Base-by-base conservation (phyloP, 2,329 filamentous ascomycete species). In the Epichloe typhina region DNA sequence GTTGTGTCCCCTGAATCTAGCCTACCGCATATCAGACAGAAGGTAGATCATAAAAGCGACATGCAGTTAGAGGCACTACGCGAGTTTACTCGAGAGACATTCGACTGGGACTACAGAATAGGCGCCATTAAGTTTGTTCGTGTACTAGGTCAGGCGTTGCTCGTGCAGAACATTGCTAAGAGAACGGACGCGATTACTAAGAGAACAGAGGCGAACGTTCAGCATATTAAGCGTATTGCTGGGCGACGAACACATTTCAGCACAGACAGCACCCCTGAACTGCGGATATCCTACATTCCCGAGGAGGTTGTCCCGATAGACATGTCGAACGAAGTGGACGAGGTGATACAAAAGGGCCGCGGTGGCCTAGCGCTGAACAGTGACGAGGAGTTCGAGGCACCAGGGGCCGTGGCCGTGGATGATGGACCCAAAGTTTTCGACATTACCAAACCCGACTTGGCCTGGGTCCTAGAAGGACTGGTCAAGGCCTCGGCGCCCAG, bases 81-180 rank as follows among this genome's bases (percentile, higher is more conserved):
- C 37, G 74, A 76, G 13, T 96, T 95, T 62, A 78, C 83, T 0
- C 75, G 77, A 1, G 83, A 94, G 55, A 84, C 83, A 0, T 94
- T 98, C 57, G 88, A 90, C 53, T 98, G 93, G 93, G 80, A 77
- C 4, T 84, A 82, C 58, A 77, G 82, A 31, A 76, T 76, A 47
- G 91, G 90, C 0, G 89, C 90, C 15, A 79, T 85, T 60, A 95
- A 95, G 61, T 86, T 95, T 54, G 82, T 95, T 31, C 79, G 84
- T 13, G 84, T 86, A 31, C 70, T 97, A 11, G 85, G 88, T 0
- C 86, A 88, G 11, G 82, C 84, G 7, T 68, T 97, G 1, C 71
- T 97, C 3, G 73, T 81, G 13, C 79, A 77, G 53, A 81, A 77
- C 53, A 72, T 82, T 55, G 54, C 53, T 1, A 49, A 57, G 17